These are phyloP conservation scores for Phytophthora europaea DNA, from an alignment of 352 stramenopile species.

Conservation along the genomic window DNA sequence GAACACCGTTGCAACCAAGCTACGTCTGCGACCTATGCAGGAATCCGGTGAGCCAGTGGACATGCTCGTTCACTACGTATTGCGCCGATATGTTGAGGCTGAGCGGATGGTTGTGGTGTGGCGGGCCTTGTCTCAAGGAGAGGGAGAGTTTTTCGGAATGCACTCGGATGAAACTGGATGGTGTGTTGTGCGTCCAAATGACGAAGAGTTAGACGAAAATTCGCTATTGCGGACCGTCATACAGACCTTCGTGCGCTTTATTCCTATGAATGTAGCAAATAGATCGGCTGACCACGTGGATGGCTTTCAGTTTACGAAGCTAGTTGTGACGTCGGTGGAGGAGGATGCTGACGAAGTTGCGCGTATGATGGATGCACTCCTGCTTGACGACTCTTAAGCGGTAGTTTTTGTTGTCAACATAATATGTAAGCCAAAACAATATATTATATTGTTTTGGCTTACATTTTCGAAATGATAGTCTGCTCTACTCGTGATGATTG, in stretches of 20 bases:
- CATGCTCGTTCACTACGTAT: conserved; percentile 28
- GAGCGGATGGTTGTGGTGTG: conserved; percentile 60
- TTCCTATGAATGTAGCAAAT: conserved; percentile 19
- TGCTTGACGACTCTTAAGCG: too few relatives aligned
- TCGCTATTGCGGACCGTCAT: conserved; percentile 18
- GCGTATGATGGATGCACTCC: too few relatives aligned
- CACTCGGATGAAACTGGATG: conserved; percentile 62
- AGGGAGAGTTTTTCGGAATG: conserved; percentile 35
- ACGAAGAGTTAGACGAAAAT: too few relatives aligned
- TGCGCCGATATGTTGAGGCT: conserved; percentile 40
- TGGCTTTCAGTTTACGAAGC: conserved; percentile 35
- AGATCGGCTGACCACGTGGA: conserved; percentile 1
- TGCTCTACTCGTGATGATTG: too few relatives aligned
- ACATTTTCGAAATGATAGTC: too few relatives aligned
- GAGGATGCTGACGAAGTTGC: conserved; percentile 7
- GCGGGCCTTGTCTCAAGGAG: conserved; percentile 46
- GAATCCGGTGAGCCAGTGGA: conserved; percentile 13
- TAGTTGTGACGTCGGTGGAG: conserved; percentile 36
- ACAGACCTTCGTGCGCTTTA: conserved; percentile 34
- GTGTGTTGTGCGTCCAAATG: conserved; percentile 21
- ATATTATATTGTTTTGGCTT: too few relatives aligned
- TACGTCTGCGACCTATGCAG: conserved; percentile 25
- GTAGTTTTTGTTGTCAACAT: too few relatives aligned
- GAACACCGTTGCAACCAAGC: conserved; percentile 50
- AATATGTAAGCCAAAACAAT: too few relatives aligned